Percentiles rank a stretch among this genome's conserved stretches.
Conservation (phyloP, 306 rosid genomes). For the Gastrolobium bilobum region DNA sequence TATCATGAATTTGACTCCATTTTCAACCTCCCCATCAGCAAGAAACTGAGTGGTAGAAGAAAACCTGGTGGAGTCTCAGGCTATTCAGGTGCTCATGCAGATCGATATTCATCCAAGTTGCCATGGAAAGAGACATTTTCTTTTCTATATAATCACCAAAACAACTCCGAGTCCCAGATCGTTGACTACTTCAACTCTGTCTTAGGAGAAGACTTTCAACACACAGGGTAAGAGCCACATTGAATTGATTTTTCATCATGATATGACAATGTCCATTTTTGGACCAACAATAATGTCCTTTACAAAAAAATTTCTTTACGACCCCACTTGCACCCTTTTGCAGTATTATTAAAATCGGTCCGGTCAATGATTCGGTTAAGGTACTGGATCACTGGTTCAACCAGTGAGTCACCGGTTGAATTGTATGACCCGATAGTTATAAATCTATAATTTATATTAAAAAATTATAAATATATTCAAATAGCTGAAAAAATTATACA, state of each 20-base stretch:
- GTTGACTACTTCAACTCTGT: conserved; percentile 66
- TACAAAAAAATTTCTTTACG: background rate
- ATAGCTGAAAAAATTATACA: too few relatives aligned
- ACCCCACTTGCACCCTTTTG: too few relatives aligned
- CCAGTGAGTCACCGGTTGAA: too few relatives aligned
- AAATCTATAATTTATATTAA: too few relatives aligned
- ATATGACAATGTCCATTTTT: background rate
- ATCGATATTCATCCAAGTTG: conserved; percentile 65
- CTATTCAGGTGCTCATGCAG: conserved; percentile 80
- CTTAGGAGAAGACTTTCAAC: conserved; percentile 61
- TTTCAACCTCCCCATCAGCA: conserved; percentile 59
- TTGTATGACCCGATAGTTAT: too few relatives aligned
- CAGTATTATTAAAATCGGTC: too few relatives aligned
- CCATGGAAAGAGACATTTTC: conserved; percentile 87
- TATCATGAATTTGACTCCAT: conserved; percentile 59
- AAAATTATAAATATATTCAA: too few relatives aligned
- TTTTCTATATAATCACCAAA: conserved; percentile 45
- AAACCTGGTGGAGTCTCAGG: conserved; percentile 59
- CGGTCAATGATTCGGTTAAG: too few relatives aligned
- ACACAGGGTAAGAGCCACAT: conserved; percentile 63
- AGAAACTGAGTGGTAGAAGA: conserved; percentile 55
- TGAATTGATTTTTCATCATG: background rate
- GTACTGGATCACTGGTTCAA: too few relatives aligned
- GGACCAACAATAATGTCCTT: background rate
- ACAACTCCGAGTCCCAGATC: conserved; percentile 44